Evolutionary conservation across 495 filamentous ascomycete genomes (phyloP).

Genomic region (Pyronema omphalodes): DNA sequence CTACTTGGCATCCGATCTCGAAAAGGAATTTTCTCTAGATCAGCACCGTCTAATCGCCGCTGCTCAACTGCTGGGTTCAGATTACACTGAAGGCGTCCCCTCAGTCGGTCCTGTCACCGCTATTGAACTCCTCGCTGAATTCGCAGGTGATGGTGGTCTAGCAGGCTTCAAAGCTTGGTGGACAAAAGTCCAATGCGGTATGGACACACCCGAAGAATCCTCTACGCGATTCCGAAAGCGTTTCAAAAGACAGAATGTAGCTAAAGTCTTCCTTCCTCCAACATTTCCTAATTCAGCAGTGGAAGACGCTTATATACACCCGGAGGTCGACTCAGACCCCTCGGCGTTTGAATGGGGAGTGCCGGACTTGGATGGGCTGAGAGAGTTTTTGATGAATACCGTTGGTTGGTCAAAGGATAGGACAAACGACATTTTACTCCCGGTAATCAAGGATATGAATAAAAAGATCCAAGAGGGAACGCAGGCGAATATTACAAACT

Average conservation of each 20-base stretch:
- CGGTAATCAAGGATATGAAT: slow-evolving; percentile 91
- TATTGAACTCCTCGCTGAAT: slow-evolving; percentile 82
- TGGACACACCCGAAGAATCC: slow-evolving; percentile 35
- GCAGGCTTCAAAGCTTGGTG: slow-evolving; percentile 74
- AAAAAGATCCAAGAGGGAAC: slow-evolving; percentile 67
- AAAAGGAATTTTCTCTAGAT: slow-evolving; percentile 72
- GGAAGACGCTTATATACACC: slow-evolving; percentile 62
- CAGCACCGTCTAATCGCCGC: slow-evolving; percentile 66
- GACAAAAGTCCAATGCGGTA: slow-evolving; percentile 45
- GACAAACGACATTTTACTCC: slow-evolving; percentile 86
- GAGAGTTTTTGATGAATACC: slow-evolving; percentile 78
- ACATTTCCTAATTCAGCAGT: slow-evolving; percentile 60
- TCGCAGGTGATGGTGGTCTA: slow-evolving; percentile 35
- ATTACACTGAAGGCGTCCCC: slow-evolving; percentile 84
- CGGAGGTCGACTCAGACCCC: slow-evolving; percentile 62
- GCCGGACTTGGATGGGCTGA: slow-evolving; percentile 69
- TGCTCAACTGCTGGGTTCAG: slow-evolving; percentile 75
- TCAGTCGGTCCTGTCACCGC: slow-evolving; percentile 88
- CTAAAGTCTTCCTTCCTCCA: slow-evolving; percentile 64
- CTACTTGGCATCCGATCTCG: slow-evolving; percentile 71
- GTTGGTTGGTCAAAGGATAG: slow-evolving; percentile 82
- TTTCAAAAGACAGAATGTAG: slow-evolving; percentile 36
- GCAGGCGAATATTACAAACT: slow-evolving; percentile 89
- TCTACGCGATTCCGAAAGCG: slow-evolving; percentile 54
- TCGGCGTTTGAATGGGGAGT: slow-evolving; percentile 85